Conservation (phyloP, 441 rosid genomes). For the Populus tomentosa region DNA sequence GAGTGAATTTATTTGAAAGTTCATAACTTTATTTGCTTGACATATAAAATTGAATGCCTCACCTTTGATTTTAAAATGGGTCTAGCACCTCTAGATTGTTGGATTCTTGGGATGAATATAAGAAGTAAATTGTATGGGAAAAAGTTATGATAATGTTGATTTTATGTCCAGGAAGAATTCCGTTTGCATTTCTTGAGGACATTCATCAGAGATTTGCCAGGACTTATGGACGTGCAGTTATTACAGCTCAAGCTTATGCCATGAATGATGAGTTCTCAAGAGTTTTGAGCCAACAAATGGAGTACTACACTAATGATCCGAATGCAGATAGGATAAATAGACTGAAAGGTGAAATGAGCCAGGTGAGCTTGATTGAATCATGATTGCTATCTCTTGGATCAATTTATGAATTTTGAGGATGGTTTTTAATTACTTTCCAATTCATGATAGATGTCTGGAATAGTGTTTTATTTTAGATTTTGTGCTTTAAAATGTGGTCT, state of each 20-base stretch:
- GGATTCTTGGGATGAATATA: background rate
- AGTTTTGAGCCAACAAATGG: slow-evolving; percentile 87
- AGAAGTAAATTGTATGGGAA: background rate
- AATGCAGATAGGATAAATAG: slow-evolving; percentile 85
- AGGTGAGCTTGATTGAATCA: slow-evolving; percentile 40
- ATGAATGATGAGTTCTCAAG: slow-evolving; percentile 97
- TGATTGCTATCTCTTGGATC: background rate
- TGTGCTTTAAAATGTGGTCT: background rate
- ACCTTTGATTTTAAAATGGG: background rate
- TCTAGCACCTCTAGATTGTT: background rate
- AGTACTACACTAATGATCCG: slow-evolving; percentile 70
- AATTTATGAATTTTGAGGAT: background rate
- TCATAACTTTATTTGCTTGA: background rate
- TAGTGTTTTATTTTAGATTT: background rate
- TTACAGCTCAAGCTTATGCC: slow-evolving; percentile 76
- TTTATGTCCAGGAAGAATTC: slow-evolving; percentile 60
- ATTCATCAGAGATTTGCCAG: slow-evolving; percentile 89
- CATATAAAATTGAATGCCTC: background rate
- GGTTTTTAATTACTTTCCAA: background rate
- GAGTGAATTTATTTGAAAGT: background rate
- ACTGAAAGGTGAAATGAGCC: slow-evolving; percentile 88
- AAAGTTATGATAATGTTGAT: slow-evolving; percentile 2
- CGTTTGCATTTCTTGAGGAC: slow-evolving; percentile 90
- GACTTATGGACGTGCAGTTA: slow-evolving; percentile 73
- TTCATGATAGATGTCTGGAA: background rate